Base-by-base conservation (phyloP, 805 yeast species). In the Cyberlindnera mrakii region DNA sequence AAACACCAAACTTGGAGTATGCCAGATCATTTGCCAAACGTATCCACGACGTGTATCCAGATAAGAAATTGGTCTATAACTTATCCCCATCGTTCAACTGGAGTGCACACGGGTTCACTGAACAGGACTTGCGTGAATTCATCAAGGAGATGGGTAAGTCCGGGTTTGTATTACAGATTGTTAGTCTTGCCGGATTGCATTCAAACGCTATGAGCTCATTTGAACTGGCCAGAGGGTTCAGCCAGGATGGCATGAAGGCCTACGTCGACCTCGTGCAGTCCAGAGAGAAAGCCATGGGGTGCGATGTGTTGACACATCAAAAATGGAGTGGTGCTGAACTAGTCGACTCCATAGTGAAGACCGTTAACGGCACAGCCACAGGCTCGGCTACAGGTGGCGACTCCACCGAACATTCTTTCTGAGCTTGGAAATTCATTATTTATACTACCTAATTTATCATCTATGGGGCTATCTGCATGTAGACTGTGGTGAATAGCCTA, bases 241-340 rank as follows among this genome's bases (percentile, higher is more conserved):
- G 65, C 47, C 49, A 60, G 5, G 70, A 75, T 13, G 85, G 85
- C 2, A 79, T 79, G 82, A 64, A 67, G 49, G 80, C 82, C 0
- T 77, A 77, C 49, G 80, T 77, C 14, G 72, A 74, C 14, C 50
- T 67, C 17, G 75, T 77, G 4, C 83, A 77, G 59, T 56, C 58
- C 18, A 60, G 60, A 42, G 82, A 78, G 54, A 67, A 64, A 48
- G 68, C 60, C 16, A 46, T 64, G 5, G 64, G 66, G 3, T 71
- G 78, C 48, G 82, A 77, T 50, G 70, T 77, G 3, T 60, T 77
- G 50, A 78, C 79, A 8, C 83, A 77, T 50, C 83, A 77, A 54
- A 72, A 69, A 48, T 77, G 83, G 83, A 73, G 79, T 4, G 83
- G 83, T 6, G 78, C 78, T n/a, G 71, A 72, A 51, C 74, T 75